Conservation (phyloP, 2,329 filamentous ascomycete genomes). For the Fusarium sp. region DNA sequence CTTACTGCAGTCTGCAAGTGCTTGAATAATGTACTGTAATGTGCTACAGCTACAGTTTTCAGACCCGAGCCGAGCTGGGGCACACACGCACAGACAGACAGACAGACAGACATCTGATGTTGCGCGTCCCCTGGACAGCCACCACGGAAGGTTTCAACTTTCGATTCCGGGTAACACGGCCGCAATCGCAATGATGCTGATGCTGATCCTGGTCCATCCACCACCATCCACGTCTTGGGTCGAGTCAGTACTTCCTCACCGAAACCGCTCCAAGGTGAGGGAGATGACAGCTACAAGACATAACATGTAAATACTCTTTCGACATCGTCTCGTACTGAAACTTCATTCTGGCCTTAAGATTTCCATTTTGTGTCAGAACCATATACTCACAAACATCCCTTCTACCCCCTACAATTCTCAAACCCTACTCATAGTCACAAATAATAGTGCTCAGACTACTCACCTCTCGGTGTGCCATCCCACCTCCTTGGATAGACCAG, state of each 20-base stretch:
- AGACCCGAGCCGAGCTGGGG: not conserved
- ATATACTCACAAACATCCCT: not conserved
- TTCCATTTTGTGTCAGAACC: not conserved
- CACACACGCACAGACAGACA: not conserved
- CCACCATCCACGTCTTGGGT: not conserved
- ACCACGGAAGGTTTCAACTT: conserved; percentile 1
- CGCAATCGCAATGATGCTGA: not conserved
- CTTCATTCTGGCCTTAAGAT: not conserved
- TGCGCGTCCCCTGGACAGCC: conserved; percentile 17
- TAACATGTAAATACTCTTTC: not conserved
- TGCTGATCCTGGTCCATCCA: conserved; percentile 5
- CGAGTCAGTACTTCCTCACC: conserved; percentile 33
- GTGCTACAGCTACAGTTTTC: not conserved
- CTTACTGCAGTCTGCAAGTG: not conserved
- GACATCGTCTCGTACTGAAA: not conserved
- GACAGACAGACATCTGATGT: conserved; percentile 24
- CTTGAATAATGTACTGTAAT: conserved; percentile 15
- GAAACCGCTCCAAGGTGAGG: conserved; percentile 20
- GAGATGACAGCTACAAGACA: not conserved
- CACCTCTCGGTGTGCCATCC: conserved; percentile 33
- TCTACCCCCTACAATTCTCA: not conserved
- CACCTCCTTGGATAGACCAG: conserved; percentile 15
- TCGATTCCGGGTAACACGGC: conserved; percentile 20
- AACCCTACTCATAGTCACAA: not conserved
- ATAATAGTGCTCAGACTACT: not conserved